phyloP scores from a whole-genome alignment of 306 rosid species.

The Trifolium subterraneum region DNA sequence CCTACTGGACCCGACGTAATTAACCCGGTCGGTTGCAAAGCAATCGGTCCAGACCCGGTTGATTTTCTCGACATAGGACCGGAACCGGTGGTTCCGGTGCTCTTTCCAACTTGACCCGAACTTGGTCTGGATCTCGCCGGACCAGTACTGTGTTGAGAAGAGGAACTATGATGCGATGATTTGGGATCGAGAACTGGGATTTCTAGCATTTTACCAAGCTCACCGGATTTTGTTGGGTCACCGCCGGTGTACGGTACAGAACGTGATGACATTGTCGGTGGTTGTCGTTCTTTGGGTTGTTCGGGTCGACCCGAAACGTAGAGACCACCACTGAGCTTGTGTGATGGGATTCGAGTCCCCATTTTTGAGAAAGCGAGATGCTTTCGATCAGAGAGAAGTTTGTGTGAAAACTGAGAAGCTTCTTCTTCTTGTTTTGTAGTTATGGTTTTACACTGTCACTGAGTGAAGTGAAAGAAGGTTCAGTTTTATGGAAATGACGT shows the following conservation, averaged over 20 bases:
- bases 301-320: slow-evolving; percentile 94
- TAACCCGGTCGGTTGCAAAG: slow-evolving; percentile 68
- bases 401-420: slow-evolving; percentile 8
- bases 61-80: slow-evolving; percentile 64
- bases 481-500: not conserved
- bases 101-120: slow-evolving; percentile 61
- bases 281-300: slow-evolving; percentile 72
- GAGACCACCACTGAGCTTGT: slow-evolving; percentile 91
- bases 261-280: slow-evolving; percentile 89
- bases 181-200: slow-evolving; percentile 58
- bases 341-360: slow-evolving; percentile 87
- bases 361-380: slow-evolving; percentile 45
- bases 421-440: not conserved
- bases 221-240: slow-evolving; percentile 92
- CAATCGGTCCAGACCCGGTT: slow-evolving; percentile 78
- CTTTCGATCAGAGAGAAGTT: slow-evolving; percentile 10
- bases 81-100: slow-evolving; percentile 65
- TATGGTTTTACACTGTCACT: not conserved
- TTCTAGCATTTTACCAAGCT: slow-evolving; percentile 90
- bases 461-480: not conserved
- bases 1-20: slow-evolving; percentile 84
- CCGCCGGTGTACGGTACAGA: slow-evolving; percentile 95
- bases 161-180: slow-evolving; percentile 66
- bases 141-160: slow-evolving; percentile 74
- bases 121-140: slow-evolving; percentile 85